Conservation (phyloP, 2,329 filamentous ascomycete species). For the Atkinsonella hypoxylon region DNA sequence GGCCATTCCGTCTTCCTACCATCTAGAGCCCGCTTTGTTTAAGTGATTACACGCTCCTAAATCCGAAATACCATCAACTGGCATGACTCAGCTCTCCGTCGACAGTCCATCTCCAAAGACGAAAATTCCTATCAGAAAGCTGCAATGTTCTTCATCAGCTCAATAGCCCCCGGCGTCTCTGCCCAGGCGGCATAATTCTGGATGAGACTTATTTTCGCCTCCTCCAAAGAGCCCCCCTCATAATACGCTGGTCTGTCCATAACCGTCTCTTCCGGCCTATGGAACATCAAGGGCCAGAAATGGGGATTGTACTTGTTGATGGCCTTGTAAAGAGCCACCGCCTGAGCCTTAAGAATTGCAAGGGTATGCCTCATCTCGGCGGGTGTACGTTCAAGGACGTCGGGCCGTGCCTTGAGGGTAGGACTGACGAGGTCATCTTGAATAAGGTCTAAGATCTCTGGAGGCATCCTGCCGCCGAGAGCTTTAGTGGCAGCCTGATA, state of each 20-base stretch:
- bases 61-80: too few species aligned
- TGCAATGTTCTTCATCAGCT: background rate
- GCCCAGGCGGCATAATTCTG: conserved; percentile 2
- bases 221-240: background rate
- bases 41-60: too few species aligned
- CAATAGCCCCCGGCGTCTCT: conserved; percentile 2
- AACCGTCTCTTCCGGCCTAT: background rate
- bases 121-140: too few species aligned
- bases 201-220: background rate
- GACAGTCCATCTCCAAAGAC: too few species aligned
- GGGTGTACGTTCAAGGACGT: conserved; percentile 1
- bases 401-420: background rate
- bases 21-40: too few species aligned
- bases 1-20: too few species aligned
- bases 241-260: conserved; percentile 1
- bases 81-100: too few species aligned
- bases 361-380: conserved; percentile 2
- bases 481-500: conserved; percentile 8
- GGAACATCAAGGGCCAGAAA: conserved; percentile 11
- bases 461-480: conserved; percentile 7
- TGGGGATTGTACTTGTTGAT: conserved; percentile 9
- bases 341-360: conserved; percentile 9
- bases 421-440: conserved; percentile 8
- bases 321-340: conserved; percentile 7
- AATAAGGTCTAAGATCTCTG: conserved; percentile 13